Evolutionary conservation across 169 alveolate genomes (phyloP).

Genomic region (Plasmodium inui): DNA sequence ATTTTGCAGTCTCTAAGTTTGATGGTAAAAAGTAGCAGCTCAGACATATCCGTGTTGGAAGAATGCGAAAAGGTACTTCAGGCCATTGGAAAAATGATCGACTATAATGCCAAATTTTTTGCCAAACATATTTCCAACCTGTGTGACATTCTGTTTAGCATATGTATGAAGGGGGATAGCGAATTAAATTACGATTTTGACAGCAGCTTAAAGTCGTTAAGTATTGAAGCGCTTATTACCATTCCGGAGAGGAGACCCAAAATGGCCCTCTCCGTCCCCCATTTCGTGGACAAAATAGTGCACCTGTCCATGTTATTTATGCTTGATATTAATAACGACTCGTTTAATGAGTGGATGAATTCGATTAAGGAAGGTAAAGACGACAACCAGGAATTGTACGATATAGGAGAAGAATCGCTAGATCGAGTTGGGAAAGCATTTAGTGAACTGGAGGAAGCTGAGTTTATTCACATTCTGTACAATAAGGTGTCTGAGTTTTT

Average conservation of each 20-base stretch:
- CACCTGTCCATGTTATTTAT: constrained; percentile 83
- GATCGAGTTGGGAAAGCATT: constrained; percentile 89
- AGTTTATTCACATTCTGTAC: constrained; percentile 84
- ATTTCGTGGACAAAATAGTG: constrained; percentile 83
- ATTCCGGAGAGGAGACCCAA: constrained; percentile 85
- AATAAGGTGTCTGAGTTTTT: constrained; percentile 85
- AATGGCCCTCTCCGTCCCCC: constrained; percentile 84
- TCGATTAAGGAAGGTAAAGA: constrained; percentile 87
- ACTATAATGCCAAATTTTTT: constrained; percentile 81
- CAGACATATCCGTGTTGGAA: constrained; percentile 80
- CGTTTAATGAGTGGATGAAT: constrained; percentile 88
- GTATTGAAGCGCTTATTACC: constrained; percentile 84
- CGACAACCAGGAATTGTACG: constrained; percentile 87
- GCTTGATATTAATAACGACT: constrained; percentile 89
- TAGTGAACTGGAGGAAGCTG: constrained; percentile 83
- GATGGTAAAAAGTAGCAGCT: constrained; percentile 76
- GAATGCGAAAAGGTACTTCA: constrained; percentile 84
- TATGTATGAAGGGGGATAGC: constrained; percentile 77
- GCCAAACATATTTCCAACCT: constrained; percentile 76
- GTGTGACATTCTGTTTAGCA: constrained; percentile 78
- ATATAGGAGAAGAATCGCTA: constrained; percentile 89
- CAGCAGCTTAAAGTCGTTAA: constrained; percentile 80
- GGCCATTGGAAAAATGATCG: constrained; percentile 81
- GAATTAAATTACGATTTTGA: constrained; percentile 79
- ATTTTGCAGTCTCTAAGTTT: constrained; percentile 80